Evolutionary conservation across 148 eudicot species (phyloP).

Genomic region (Silene latifolia): DNA sequence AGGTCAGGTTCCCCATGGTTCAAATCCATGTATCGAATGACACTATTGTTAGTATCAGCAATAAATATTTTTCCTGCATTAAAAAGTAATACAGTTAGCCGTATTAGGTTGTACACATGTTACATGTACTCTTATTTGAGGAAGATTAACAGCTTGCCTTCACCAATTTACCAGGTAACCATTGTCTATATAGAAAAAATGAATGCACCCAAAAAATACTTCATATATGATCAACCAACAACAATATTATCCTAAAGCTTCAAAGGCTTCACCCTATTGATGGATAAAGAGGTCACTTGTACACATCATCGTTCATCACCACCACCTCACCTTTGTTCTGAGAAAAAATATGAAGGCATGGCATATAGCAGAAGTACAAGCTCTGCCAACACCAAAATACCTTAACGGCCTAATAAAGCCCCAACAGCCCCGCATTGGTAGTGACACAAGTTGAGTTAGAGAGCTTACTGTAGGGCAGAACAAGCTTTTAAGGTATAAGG

Average conservation of each 20-base stretch:
- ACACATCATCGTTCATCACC: background rate
- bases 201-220: background rate
- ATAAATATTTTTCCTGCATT: slow-evolving; percentile 67
- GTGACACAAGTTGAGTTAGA: background rate
- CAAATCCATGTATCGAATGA: slow-evolving; percentile 72
- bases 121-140: background rate
- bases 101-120: background rate
- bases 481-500: background rate
- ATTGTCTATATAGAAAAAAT: background rate
- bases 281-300: background rate
- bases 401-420: background rate
- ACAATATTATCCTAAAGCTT: background rate
- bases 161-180: background rate
- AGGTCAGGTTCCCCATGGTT: slow-evolving; percentile 46
- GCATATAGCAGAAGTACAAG: background rate
- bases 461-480: background rate
- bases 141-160: background rate
- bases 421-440: background rate
- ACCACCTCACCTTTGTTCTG: too few relatives aligned
- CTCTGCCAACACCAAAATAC: background rate
- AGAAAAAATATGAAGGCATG: background rate
- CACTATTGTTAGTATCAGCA: slow-evolving; percentile 90
- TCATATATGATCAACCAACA: background rate
- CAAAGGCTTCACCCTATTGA: background rate
- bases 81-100: background rate